Conservation (phyloP, 192 early-diverging fungal species). For the Mortierella claussenii region DNA sequence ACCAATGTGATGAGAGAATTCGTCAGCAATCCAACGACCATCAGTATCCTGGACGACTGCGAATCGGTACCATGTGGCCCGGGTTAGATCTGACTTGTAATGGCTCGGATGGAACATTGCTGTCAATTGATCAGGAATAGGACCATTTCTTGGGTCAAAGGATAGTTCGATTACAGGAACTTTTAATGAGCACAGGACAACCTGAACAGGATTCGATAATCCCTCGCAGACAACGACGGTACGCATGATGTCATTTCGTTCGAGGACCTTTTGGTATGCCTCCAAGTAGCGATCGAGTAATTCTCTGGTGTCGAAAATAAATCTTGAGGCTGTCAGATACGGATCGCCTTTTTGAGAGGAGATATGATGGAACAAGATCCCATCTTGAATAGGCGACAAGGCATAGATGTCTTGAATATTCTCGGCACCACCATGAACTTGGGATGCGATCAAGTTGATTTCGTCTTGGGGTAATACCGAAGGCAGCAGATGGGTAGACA, state of each 20-base stretch:
- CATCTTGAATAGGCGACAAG: slow-evolving; percentile 9
- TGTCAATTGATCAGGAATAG: not conserved
- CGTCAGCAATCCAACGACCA: not conserved
- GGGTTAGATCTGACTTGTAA: not conserved
- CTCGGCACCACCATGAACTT: not conserved
- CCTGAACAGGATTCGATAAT: not conserved
- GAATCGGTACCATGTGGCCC: not conserved
- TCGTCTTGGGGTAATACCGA: too few species aligned
- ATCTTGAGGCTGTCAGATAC: not conserved
- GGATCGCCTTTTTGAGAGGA: not conserved
- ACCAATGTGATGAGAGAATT: not conserved
- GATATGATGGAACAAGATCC: slow-evolving; percentile 5
- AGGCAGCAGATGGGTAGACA: too few species aligned
- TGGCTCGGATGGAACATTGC: not conserved
- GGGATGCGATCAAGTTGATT: not conserved
- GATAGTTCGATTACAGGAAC: not conserved
- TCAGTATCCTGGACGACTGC: not conserved
- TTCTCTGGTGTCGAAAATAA: not conserved
- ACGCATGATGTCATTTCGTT: slow-evolving; percentile 9
- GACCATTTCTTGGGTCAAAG: not conserved
- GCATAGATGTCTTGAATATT: slow-evolving; percentile 12
- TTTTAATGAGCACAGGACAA: not conserved
- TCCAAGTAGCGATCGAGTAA: slow-evolving; percentile 8
- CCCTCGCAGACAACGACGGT: not conserved
- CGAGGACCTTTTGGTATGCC: not conserved